phyloP scores from a whole-genome alignment of 2,329 filamentous ascomycete genomes.

The Fonsecaea multimorphosa region DNA sequence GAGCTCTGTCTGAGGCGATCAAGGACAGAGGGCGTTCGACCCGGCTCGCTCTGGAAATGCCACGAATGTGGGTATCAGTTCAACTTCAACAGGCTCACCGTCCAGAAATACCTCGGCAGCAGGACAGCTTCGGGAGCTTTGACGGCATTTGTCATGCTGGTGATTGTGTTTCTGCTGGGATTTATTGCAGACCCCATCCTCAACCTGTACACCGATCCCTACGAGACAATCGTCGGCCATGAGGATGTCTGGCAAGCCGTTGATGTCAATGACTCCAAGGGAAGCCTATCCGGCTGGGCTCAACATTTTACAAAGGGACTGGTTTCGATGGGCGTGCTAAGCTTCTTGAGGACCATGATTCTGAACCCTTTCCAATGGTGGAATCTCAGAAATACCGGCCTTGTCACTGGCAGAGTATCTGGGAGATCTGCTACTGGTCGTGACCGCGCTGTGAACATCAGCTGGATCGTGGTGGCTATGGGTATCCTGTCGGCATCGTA shows the following conservation, averaged over 20 bases:
- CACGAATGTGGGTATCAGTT: conserved; percentile 39
- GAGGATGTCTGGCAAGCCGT: conserved; percentile 47
- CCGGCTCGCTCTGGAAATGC: conserved; percentile 40
- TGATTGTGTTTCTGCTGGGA: conserved; percentile 79
- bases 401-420: conserved; percentile 45
- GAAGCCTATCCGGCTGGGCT: conserved; percentile 66
- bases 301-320: conserved; percentile 89
- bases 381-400: conserved; percentile 69
- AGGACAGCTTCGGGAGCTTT: conserved; percentile 70
- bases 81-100: conserved; percentile 38
- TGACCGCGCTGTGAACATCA: conserved; percentile 78
- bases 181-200: conserved; percentile 94
- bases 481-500: conserved; percentile 61
- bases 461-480: conserved; percentile 77
- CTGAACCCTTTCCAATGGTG: conserved; percentile 77
- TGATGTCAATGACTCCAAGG: conserved; percentile 26
- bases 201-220: conserved; percentile 82
- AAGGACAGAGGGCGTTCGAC: conserved; percentile 72
- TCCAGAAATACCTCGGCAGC: conserved; percentile 63
- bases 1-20: conserved; percentile 85
- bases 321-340: conserved; percentile 84
- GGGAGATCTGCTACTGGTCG: conserved; percentile 63
- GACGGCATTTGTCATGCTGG: conserved; percentile 73
- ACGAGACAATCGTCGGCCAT: conserved; percentile 59
- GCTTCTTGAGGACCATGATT: conserved; percentile 79